Conservation (phyloP, 176 grass and related monocot genomes). For the Alopecurus myosuroides region DNA sequence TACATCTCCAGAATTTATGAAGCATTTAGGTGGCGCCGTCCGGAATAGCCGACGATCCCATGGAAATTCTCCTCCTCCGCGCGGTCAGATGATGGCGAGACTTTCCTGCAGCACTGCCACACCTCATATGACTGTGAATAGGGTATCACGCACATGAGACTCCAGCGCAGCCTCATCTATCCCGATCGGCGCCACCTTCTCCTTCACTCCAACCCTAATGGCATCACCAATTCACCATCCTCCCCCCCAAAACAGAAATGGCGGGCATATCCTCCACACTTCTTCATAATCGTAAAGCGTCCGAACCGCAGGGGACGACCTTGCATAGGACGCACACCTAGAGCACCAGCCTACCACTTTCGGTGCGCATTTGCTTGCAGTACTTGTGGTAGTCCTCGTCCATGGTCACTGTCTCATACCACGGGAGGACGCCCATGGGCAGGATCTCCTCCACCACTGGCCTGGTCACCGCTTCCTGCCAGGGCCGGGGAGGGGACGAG, state of each 20-base stretch:
- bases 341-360: conserved; percentile 26
- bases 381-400: conserved; percentile 49
- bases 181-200: background rate
- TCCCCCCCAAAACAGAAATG: background rate
- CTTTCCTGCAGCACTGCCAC: too few relatives aligned
- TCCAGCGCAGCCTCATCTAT: background rate
- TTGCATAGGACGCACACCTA: conserved; percentile 5
- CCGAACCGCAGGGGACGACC: background rate
- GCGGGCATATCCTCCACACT: background rate
- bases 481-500: conserved; percentile 11
- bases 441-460: background rate
- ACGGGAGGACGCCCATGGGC: background rate
- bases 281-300: background rate
- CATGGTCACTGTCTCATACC: background rate
- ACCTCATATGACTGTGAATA: too few relatives aligned
- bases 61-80: too few relatives aligned
- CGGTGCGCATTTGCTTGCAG: conserved; percentile 19
- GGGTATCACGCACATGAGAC: background rate
- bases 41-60: too few relatives aligned
- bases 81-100: too few relatives aligned
- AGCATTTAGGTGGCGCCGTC: background rate
- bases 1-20: background rate
- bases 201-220: background rate
- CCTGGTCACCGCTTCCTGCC: background rate
- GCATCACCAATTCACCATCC: too few relatives aligned